Conservation (phyloP, 495 filamentous ascomycete genomes). For the Hypoxylon rickii region DNA sequence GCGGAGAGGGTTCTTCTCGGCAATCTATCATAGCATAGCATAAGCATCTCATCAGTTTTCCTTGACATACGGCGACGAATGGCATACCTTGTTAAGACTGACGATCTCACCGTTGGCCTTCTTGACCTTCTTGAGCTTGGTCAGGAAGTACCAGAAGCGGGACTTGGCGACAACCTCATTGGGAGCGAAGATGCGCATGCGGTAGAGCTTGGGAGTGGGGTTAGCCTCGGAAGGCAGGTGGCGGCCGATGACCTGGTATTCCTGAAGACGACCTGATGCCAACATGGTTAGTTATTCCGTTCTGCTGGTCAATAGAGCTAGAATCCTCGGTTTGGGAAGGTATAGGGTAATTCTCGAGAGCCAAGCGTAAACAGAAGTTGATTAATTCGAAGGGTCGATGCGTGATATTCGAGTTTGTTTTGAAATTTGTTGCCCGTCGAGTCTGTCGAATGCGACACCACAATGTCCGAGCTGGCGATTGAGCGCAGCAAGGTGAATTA, state of each 20-base stretch:
- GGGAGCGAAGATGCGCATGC: slow-evolving; percentile 99
- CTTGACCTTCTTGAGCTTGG: slow-evolving; percentile 99
- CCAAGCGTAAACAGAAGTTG: not conserved
- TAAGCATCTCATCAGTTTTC: slow-evolving; percentile 2
- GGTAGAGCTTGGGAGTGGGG: slow-evolving; percentile 96
- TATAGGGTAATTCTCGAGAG: too few species aligned
- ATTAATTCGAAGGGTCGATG: too few species aligned
- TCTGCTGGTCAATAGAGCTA: too few species aligned
- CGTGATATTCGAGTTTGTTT: too few species aligned
- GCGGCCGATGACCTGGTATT: slow-evolving; percentile 99
- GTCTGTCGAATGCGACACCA: too few species aligned
- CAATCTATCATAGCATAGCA: slow-evolving; percentile 64
- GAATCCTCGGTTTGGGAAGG: not conserved
- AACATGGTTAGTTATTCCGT: slow-evolving; percentile 29
- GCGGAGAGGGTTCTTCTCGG: slow-evolving; percentile 96
- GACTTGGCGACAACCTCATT: slow-evolving; percentile 98
- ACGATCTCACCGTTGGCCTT: slow-evolving; percentile 99
- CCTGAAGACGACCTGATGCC: slow-evolving; percentile 87
- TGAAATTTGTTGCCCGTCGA: too few species aligned
- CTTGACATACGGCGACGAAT: not conserved
- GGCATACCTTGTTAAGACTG: slow-evolving; percentile 87
- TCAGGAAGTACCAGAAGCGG: slow-evolving; percentile 99
- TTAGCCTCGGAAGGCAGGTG: slow-evolving; percentile 95
- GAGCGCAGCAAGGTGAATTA: not conserved
- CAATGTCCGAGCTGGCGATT: too few species aligned